Evolutionary conservation across 371 early-diverging fungal genomes (phyloP).

Genomic region (Amoeboaphelidium protococcarum): DNA sequence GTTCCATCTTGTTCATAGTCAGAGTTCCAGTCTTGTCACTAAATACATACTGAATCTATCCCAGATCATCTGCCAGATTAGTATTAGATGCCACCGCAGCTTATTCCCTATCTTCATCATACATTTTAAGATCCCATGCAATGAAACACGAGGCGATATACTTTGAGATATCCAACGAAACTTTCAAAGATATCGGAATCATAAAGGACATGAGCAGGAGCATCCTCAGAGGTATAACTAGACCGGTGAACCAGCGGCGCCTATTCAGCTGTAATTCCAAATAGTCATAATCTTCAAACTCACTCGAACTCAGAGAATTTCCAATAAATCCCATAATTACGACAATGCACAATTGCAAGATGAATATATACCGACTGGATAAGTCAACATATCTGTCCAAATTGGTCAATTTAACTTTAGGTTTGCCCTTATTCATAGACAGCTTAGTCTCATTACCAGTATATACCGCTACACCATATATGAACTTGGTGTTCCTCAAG

Average conservation of each 20-base stretch:
- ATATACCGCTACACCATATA: slow-evolving; percentile 52
- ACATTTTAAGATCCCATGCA: slow-evolving; percentile 58
- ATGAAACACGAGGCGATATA: slow-evolving; percentile 50
- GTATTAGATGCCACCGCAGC: slow-evolving; percentile 51
- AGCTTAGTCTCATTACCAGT: slow-evolving; percentile 75
- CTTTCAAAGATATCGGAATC: slow-evolving; percentile 88
- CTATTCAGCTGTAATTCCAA: neutral
- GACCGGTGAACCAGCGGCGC: neutral
- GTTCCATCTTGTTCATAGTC: slow-evolving; percentile 21
- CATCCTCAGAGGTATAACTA: slow-evolving; percentile 12
- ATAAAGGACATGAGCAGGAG: slow-evolving; percentile 82
- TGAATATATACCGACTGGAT: neutral
- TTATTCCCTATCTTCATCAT: slow-evolving; percentile 31
- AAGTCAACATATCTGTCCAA: neutral
- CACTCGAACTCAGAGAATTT: neutral
- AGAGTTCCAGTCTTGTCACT: slow-evolving; percentile 24
- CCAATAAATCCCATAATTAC: neutral
- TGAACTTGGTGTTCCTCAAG: slow-evolving; percentile 62
- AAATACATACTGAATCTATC: slow-evolving; percentile 15
- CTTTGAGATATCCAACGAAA: slow-evolving; percentile 49
- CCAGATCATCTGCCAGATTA: slow-evolving; percentile 72
- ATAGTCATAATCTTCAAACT: neutral
- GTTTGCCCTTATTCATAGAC: neutral
- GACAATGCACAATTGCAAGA: neutral
- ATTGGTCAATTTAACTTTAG: neutral